phyloP scores from a whole-genome alignment of 495 filamentous ascomycete genomes.

The Echria macrotheca region DNA sequence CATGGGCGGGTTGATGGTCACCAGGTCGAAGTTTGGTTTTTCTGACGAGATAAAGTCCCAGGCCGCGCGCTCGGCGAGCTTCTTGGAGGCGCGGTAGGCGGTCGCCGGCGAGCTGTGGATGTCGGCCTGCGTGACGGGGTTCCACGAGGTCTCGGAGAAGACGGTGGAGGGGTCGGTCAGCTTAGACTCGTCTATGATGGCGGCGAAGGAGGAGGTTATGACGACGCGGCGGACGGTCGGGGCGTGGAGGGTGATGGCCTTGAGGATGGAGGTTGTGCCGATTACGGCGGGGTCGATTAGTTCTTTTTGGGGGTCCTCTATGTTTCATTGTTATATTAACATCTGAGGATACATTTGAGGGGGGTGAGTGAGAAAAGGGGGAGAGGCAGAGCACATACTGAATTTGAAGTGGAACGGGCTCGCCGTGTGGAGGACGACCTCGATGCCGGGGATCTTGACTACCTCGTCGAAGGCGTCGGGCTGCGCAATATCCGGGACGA shows the following conservation, averaged over 20 bases:
- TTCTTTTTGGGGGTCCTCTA: constrained; percentile 66
- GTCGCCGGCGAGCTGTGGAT: constrained; percentile 48
- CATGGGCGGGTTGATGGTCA: constrained; percentile 60
- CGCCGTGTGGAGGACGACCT: constrained; percentile 84
- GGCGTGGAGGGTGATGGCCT: constrained; percentile 66
- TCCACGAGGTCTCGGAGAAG: constrained; percentile 76
- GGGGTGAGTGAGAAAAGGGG: background rate
- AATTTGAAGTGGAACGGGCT: constrained; percentile 75
- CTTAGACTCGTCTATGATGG: constrained; percentile 52
- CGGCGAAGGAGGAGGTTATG: constrained; percentile 81
- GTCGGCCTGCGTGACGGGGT: constrained; percentile 70
- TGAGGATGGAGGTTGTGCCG: constrained; percentile 76
- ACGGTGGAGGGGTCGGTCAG: constrained; percentile 40
- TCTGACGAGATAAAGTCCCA: constrained; percentile 49
- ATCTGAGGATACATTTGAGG: background rate
- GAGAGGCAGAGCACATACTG: constrained; percentile 15
- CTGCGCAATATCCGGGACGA: constrained; percentile 79
- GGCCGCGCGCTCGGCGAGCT: constrained; percentile 49
- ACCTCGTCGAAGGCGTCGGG: constrained; percentile 75
- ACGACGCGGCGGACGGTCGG: constrained; percentile 77
- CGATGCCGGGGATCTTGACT: constrained; percentile 69
- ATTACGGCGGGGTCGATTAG: constrained; percentile 79
- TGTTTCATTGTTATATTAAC: background rate
- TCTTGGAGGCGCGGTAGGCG: constrained; percentile 68
- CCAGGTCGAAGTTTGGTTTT: constrained; percentile 50